These are phyloP conservation scores for Jaltomata sinuosa DNA, from an alignment of 257 asterid species.

Conservation along the genomic window DNA sequence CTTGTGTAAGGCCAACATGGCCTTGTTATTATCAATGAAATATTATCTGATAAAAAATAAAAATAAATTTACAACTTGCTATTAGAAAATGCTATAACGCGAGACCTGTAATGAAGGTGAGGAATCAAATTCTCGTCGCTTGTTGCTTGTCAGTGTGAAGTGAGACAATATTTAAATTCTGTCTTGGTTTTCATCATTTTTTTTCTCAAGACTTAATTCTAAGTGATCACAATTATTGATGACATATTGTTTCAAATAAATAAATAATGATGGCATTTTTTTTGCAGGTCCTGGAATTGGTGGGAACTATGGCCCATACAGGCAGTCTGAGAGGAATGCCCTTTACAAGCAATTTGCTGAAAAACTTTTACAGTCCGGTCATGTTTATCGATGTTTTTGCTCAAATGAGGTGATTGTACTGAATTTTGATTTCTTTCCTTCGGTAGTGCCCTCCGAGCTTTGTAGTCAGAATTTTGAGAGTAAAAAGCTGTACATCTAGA, in stretches of 20 bases:
- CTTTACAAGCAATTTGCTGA: conserved; percentile 78
- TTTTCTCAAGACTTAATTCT: neutral
- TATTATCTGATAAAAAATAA: no score
- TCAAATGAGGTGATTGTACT: conserved; percentile 50
- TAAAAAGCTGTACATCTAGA: neutral
- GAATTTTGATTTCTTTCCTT: conserved; percentile 1
- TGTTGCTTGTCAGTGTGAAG: neutral
- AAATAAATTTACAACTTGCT: neutral
- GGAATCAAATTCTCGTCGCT: neutral
- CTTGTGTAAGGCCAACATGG: no score
- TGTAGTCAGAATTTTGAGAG: neutral
- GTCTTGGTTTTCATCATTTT: neutral
- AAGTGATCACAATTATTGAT: neutral
- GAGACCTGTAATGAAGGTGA: neutral
- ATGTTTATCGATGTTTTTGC: conserved; percentile 93
- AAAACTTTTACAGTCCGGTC: conserved; percentile 65
- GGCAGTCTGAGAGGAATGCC: conserved; percentile 91
- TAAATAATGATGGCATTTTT: neutral
- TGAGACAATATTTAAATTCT: neutral
- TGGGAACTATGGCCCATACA: conserved; percentile 81
- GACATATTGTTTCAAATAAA: neutral
- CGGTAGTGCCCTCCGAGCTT: neutral
- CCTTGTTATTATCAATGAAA: no score
- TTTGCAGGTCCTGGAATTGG: conserved; percentile 78
- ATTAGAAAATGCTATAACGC: neutral